These are phyloP conservation scores for Beauveria scarabaeidicola DNA, from an alignment of 2,329 filamentous ascomycete genomes.

Conservation along the genomic window DNA sequence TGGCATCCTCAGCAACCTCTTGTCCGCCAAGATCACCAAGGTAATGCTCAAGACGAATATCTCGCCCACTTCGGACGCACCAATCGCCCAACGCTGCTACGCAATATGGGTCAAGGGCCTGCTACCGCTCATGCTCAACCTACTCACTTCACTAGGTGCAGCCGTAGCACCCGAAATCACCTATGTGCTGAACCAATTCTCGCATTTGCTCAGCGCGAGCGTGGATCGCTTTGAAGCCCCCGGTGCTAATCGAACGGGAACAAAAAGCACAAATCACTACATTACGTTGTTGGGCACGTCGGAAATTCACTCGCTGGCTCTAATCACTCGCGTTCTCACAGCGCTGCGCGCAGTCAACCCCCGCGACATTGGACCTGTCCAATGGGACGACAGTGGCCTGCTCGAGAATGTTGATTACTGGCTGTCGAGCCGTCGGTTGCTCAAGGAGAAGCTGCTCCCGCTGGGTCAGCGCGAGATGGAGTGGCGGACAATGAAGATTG, in stretches of 20 bases:
- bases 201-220: conserved; percentile 64
- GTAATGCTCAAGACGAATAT: conserved; percentile 65
- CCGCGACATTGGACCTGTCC: conserved; percentile 64
- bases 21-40: conserved; percentile 69
- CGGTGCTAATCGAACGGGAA: conserved; percentile 42
- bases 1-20: conserved; percentile 69
- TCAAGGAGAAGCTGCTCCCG: conserved; percentile 66
- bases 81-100: conserved; percentile 65
- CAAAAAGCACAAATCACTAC: conserved; percentile 45
- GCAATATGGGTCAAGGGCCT: conserved; percentile 84
- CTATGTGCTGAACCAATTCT: conserved; percentile 83
- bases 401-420: conserved; percentile 80
- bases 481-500: conserved; percentile 39
- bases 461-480: conserved; percentile 64
- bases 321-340: conserved; percentile 65
- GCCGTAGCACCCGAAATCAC: conserved; percentile 78
- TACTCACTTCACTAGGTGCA: conserved; percentile 72
- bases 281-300: conserved; percentile 66
- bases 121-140: conserved; percentile 79
- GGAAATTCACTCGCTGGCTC: conserved; percentile 70
- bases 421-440: conserved; percentile 57
- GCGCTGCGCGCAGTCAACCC: conserved; percentile 56
- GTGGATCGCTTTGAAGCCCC: conserved; percentile 62
- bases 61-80: conserved; percentile 68
- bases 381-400: conserved; percentile 65